Base-by-base conservation (phyloP, 257 asterid species). In the Orobanche coerulescens region DNA sequence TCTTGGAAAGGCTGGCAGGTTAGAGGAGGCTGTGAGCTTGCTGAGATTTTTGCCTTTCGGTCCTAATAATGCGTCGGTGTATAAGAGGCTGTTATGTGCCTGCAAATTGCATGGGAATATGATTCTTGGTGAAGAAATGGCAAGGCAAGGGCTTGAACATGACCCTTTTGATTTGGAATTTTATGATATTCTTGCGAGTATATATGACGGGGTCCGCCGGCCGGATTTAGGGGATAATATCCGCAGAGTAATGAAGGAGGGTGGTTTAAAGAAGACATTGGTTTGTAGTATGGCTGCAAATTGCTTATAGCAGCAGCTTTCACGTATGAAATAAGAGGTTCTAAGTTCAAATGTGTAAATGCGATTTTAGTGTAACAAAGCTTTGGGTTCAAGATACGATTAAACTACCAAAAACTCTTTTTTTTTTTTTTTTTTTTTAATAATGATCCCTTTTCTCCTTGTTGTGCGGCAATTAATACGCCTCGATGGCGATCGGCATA, bases 111-210 rank as follows among this genome's bases (percentile, higher is more conserved):
- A 67, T 28, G 30, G 62, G 1, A 67, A 67, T 5, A 2, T 71
- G 54, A 50, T 75, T 50, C 74, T 75, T 44, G 80, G 69, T 5
- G 77, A 75, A 46, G 72, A 71, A 37, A 22, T 67, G 64, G 63
- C 74, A 6, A 71, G 63, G 39, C 46, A 13, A 39, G 80, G 67
- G 50, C 61, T 67, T 33, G 63, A 71, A 68, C 66, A 57, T 7
- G 69, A 71, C 25, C 76, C 76, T 25, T 16, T 4, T 15, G 68
- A 71, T 62, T 43, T 53, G 0, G 76, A 75, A 30, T 66, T 69
- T 37, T 23, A 61, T 44, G 74, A 0, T 55, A 6, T 65, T 71
- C 77, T 75, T 42, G 74, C 68, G 57, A 43, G 50, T 1, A 25
- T 75, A 5, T 75, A 75, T 16, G 74, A 75, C 11, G 68, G 71